Evolutionary conservation across 257 asterid species (phyloP).

Genomic region (Anisodus tanguticus): DNA sequence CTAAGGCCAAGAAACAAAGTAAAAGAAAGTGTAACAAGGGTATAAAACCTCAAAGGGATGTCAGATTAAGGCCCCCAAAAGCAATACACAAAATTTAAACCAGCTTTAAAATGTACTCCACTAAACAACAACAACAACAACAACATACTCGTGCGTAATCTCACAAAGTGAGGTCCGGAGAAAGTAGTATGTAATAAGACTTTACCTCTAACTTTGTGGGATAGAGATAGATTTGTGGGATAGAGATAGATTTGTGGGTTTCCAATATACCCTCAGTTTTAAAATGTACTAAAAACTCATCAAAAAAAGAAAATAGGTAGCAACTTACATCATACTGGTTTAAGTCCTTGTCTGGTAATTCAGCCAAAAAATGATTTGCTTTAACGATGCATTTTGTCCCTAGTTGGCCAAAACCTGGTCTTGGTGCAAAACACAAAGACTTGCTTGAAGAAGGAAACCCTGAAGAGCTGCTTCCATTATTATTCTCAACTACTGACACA

Average conservation of each 20-base stretch:
- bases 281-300: slow-evolving; percentile 9
- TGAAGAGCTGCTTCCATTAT: slow-evolving; percentile 20
- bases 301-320: neutral
- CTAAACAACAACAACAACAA: no score
- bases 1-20: slow-evolving; percentile 40
- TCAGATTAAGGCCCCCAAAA: slow-evolving; percentile 59
- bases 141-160: no score
- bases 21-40: slow-evolving; percentile 41
- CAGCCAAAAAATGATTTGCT: slow-evolving; percentile 97
- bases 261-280: no score
- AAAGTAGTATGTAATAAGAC: no score
- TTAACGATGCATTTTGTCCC: slow-evolving; percentile 95
- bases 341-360: slow-evolving; percentile 91
- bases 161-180: no score
- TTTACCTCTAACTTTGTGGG: no score
- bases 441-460: slow-evolving; percentile 79
- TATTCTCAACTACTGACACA: neutral
- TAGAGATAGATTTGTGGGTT: no score
- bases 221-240: no score
- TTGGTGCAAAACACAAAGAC: slow-evolving; percentile 67
- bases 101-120: neutral
- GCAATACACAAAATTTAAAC: slow-evolving; percentile 32
- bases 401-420: slow-evolving; percentile 93
- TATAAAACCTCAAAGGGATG: slow-evolving; percentile 42
- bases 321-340: slow-evolving; percentile 93